Conservation (phyloP, 805 yeast species). For the Teunomyces funiuensis region DNA sequence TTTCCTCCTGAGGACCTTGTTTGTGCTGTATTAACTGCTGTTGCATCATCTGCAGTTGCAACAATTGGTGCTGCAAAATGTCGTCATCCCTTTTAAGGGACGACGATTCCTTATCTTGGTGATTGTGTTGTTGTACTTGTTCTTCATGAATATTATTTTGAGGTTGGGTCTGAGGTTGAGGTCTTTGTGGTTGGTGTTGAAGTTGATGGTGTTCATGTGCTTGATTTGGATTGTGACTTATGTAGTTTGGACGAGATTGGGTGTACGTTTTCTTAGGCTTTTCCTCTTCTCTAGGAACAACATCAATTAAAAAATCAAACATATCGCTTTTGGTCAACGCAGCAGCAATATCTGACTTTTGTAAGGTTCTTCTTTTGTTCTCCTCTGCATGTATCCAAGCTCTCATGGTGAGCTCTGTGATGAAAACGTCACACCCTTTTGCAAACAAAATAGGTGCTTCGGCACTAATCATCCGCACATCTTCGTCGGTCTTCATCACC, state of each 20-base stretch:
- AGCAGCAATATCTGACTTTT: slow-evolving; percentile 91
- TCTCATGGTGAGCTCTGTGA: slow-evolving; percentile 95
- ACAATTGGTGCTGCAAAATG: slow-evolving; percentile 5
- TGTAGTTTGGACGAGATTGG: slow-evolving; percentile 20
- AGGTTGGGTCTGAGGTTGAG: slow-evolving; percentile 9
- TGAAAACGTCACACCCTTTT: slow-evolving; percentile 95
- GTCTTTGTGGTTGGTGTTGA: slow-evolving; percentile 12
- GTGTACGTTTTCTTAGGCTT: slow-evolving; percentile 43
- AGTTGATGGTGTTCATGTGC: background rate
- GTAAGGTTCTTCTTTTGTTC: slow-evolving; percentile 90
- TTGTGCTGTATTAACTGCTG: slow-evolving; percentile 9
- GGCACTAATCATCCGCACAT: slow-evolving; percentile 95
- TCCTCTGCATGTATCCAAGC: slow-evolving; percentile 99
- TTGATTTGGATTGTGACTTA: background rate
- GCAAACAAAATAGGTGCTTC: slow-evolving; percentile 98
- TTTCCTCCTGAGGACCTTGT: background rate
- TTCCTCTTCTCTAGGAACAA: slow-evolving; percentile 88
- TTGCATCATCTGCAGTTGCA: slow-evolving; percentile 10
- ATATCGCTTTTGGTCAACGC: slow-evolving; percentile 93
- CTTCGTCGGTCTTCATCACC: slow-evolving; percentile 97
- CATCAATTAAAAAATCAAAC: slow-evolving; percentile 96
- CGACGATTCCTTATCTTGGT: slow-evolving; percentile 2
- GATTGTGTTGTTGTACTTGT: slow-evolving; percentile 1
- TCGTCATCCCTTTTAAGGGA: slow-evolving; percentile 2
- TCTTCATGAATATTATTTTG: slow-evolving; percentile 8